A percentile compares a stretch with the other conserved stretches of the same genome.
These are phyloP conservation scores for Carpinus viminea DNA, from an alignment of 306 rosid species.

Conservation along the genomic window DNA sequence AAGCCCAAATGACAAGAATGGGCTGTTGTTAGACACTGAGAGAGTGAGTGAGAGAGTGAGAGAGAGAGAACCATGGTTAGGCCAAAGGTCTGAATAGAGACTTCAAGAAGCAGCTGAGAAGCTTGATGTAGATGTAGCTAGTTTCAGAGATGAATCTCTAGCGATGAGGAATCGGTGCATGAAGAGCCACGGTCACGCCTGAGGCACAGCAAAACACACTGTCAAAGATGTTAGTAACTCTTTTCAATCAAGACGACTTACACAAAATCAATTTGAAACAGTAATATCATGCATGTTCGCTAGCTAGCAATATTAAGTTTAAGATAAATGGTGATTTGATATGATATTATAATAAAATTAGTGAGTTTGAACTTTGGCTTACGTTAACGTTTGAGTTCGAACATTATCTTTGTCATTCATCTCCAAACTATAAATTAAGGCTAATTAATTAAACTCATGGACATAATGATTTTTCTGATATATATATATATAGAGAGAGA, in stretches of 20 bases:
- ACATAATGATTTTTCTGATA: too few relatives aligned
- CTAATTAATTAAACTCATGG: too few relatives aligned
- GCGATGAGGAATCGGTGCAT: constrained; percentile 85
- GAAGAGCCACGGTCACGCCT: constrained; percentile 94
- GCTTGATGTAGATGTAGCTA: constrained; percentile 47
- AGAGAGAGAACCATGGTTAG: constrained; percentile 95
- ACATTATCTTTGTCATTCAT: too few relatives aligned
- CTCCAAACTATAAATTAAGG: too few relatives aligned
- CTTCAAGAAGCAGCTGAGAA: constrained; percentile 56
- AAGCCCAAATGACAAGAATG: constrained; percentile 53
- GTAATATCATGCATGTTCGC: too few relatives aligned
- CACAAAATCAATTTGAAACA: background rate
- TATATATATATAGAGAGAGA: too few relatives aligned
- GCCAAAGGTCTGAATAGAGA: constrained; percentile 58
- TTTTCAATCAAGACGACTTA: background rate
- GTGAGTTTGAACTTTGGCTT: too few relatives aligned
- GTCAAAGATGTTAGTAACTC: constrained; percentile 85
- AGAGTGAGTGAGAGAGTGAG: constrained; percentile 44
- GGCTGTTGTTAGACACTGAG: constrained; percentile 57
- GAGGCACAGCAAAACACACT: constrained; percentile 99
- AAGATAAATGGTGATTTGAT: too few relatives aligned
- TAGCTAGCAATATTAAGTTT: too few relatives aligned
- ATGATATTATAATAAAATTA: too few relatives aligned
- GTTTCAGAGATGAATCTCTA: constrained; percentile 48
- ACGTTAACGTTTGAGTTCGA: too few relatives aligned